A percentile compares a stretch with the other conserved stretches of the same genome.
Conservation (phyloP, 2,329 filamentous ascomycete genomes). For the Juglanconis oblonga region DNA sequence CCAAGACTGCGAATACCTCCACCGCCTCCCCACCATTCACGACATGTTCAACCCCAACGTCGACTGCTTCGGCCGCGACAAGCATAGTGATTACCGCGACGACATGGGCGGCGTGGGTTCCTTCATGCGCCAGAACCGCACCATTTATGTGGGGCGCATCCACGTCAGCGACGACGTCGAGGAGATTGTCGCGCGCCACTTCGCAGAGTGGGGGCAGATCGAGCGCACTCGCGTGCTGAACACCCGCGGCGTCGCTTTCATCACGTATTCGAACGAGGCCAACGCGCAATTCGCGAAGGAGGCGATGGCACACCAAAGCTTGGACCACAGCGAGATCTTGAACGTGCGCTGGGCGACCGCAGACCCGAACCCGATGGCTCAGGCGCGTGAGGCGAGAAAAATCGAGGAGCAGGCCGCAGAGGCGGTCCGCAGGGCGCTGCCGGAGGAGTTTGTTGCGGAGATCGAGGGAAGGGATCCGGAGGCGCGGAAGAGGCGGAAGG, state of each 20-base stretch:
- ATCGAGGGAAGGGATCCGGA: conserved; percentile 89
- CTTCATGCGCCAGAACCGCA: conserved; percentile 91
- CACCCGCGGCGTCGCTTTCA: conserved; percentile 84
- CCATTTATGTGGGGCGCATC: conserved; percentile 89
- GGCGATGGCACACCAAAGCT: conserved; percentile 89
- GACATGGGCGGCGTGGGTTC: conserved; percentile 97
- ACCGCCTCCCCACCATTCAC: conserved; percentile 80
- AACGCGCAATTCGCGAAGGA: conserved; percentile 91
- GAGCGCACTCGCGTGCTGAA: conserved; percentile 88
- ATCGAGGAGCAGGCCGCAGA: conserved; percentile 97
- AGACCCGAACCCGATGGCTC: conserved; percentile 92
- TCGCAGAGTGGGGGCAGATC: conserved; percentile 93
- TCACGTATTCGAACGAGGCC: conserved; percentile 89
- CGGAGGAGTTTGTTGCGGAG: conserved; percentile 87
- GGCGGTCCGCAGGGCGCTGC: conserved; percentile 82
- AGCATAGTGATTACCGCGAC: conserved; percentile 88
- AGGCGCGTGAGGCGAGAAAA: conserved; percentile 81
- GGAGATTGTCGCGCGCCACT: conserved; percentile 90
- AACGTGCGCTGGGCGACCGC: conserved; percentile 97
- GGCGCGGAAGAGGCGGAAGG: conserved; percentile 80
- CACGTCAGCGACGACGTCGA: conserved; percentile 97
- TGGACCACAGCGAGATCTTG: conserved; percentile 88
- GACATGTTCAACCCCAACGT: conserved; percentile 92
- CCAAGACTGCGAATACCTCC: conserved; percentile 90
- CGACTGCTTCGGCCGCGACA: conserved; percentile 93